A percentile compares a stretch with the other conserved stretches of the same genome.
phyloP scores from a whole-genome alignment of 1,139 yeast genomes.

The Saccharomycopsis hybrid region DNA sequence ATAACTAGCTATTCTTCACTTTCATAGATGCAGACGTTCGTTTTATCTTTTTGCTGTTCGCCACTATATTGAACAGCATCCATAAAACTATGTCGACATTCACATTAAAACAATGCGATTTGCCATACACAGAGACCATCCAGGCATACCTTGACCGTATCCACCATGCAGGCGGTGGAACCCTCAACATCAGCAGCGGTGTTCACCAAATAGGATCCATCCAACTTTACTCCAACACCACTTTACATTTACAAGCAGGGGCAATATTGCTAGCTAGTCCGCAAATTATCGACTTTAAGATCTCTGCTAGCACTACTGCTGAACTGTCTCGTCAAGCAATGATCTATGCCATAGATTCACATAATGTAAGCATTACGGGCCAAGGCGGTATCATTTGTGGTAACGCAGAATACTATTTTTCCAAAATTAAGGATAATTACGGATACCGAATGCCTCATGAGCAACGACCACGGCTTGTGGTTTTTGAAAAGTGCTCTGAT shows the following conservation, averaged over 20 bases:
- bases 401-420: constrained; percentile 6
- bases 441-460: constrained; percentile 10
- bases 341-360: constrained; percentile 1
- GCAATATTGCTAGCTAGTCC: constrained; percentile 1
- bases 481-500: constrained; percentile 9
- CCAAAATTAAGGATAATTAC: constrained; percentile 1
- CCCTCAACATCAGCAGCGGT: constrained; percentile 3
- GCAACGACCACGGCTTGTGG: constrained; percentile 10
- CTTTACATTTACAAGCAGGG: constrained; percentile 4
- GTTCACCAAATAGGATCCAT: constrained; percentile 4
- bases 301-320: constrained; percentile 1
- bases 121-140: too few relatives aligned
- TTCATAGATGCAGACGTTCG: too few relatives aligned
- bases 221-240: constrained; percentile 6
- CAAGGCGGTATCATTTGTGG: constrained; percentile 6
- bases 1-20: too few relatives aligned
- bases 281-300: constrained; percentile 2
- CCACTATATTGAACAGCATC: too few relatives aligned
- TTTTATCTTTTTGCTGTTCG: too few relatives aligned
- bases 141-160: constrained; percentile 2
- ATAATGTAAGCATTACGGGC: constrained; percentile 10
- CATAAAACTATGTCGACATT: too few relatives aligned
- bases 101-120: too few relatives aligned
- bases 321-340: constrained; percentile 9
- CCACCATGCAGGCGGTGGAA: constrained; percentile 1